A percentile compares a stretch with the other conserved stretches of the same genome.
Conservation (phyloP, 805 yeast species). For the Dipodascopsis uninucleata region DNA sequence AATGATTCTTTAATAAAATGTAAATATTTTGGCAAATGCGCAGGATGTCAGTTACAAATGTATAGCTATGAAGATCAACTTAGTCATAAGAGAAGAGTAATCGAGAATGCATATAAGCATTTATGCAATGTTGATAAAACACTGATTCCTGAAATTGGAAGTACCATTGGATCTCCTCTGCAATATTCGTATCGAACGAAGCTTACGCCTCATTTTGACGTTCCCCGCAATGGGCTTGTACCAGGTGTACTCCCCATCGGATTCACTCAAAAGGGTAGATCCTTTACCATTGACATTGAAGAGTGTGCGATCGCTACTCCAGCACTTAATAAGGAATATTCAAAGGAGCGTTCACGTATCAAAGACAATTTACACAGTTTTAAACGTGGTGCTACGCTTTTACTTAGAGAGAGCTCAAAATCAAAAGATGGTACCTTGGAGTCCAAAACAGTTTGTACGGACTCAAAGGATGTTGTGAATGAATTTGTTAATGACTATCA, state of each 20-base stretch:
- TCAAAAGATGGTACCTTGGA: conserved; percentile 36
- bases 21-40: conserved; percentile 84
- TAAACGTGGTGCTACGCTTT: conserved; percentile 80
- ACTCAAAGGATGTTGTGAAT: conserved; percentile 70
- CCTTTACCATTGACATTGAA: conserved; percentile 78
- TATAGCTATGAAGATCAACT: conserved; percentile 71
- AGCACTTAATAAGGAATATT: conserved; percentile 69
- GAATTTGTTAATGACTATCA: conserved; percentile 64
- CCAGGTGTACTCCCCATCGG: conserved; percentile 58
- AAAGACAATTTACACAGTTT: conserved; percentile 46
- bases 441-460: conserved; percentile 71
- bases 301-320: conserved; percentile 88
- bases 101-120: conserved; percentile 73
- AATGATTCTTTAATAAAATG: conserved; percentile 65
- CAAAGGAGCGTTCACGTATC: conserved; percentile 60
- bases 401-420: conserved; percentile 62
- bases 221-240: conserved; percentile 50
- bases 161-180: conserved; percentile 73
- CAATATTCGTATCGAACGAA: conserved; percentile 81
- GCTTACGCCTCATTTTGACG: conserved; percentile 90
- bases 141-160: conserved; percentile 55
- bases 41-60: conserved; percentile 92
- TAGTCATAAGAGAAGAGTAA: conserved; percentile 65
- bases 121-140: conserved; percentile 46
- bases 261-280: conserved; percentile 76